A percentile compares a stretch with the other conserved stretches of the same genome.
phyloP scores from a whole-genome alignment of 2,329 filamentous ascomycete species.

The Fusarium nanum region DNA sequence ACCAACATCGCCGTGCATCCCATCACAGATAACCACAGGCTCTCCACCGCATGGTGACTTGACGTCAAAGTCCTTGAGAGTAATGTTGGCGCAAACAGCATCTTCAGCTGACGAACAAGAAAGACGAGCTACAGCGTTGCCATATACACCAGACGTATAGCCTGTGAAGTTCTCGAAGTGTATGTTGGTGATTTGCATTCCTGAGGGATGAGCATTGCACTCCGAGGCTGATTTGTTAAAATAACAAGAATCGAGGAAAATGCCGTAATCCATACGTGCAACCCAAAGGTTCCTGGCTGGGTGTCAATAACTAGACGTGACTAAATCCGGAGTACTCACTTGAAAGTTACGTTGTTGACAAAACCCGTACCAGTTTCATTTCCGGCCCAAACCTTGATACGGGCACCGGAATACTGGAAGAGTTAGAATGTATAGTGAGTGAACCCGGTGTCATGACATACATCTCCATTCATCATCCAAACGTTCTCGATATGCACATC shows the following conservation, averaged over 20 bases:
- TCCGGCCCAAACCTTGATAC: conserved; percentile 44
- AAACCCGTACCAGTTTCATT: conserved; percentile 41
- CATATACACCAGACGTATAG: conserved; percentile 42
- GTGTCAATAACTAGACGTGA: background rate
- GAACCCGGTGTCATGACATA: background rate
- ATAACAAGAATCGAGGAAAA: conserved; percentile 44
- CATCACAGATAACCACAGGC: conserved; percentile 41
- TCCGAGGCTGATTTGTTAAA: conserved; percentile 36
- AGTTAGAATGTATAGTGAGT: background rate
- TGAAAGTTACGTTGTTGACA: conserved; percentile 43
- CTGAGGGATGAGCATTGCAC: conserved; percentile 32
- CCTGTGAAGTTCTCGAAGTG: conserved; percentile 45
- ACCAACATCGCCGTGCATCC: conserved; percentile 36
- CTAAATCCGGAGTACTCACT: background rate
- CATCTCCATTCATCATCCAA: conserved; percentile 43
- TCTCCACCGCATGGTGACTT: conserved; percentile 37
- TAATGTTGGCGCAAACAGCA: conserved; percentile 44
- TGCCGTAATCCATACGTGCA: conserved; percentile 41
- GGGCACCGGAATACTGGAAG: conserved; percentile 35
- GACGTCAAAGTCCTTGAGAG: conserved; percentile 41
- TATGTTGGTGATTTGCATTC: conserved; percentile 44
- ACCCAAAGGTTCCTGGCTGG: conserved; percentile 41
- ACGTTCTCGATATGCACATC: conserved; percentile 44
- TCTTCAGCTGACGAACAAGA: conserved; percentile 41
- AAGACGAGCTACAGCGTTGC: conserved; percentile 36